Evolutionary conservation across 2,329 filamentous ascomycete genomes (phyloP), one percentile per base, ranked within the genome.

Genomic region (Diatrype stigma): DNA sequence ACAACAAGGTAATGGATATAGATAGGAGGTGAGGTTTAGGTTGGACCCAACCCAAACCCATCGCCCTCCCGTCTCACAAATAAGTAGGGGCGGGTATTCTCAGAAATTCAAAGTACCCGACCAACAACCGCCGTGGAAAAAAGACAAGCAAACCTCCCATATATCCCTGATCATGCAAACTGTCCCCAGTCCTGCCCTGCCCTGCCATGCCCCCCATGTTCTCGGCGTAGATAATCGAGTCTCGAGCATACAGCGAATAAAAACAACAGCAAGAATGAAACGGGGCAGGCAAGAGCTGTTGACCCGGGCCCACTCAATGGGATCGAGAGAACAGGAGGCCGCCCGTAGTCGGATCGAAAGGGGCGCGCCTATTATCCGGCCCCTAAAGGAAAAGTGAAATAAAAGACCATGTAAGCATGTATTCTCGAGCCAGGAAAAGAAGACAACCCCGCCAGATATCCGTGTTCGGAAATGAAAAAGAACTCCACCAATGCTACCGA

Each of bases 401-500:
- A 40, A 40, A 37, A 40, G 37, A 22, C 37, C 12, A 19, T 40
- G 37, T 22, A 40, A 40, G 37, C 37, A 22, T 22, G 37, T 40
- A 40, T 40, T 40, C 37, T 22, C 37, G 17, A 40, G 17, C 37
- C 17, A 10, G 17, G 19, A 19, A 17, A 21, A 40, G 17, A 21
- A 37, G 37, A 22, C 16, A 17, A 10, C 10, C 37, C 37, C 8
- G 37, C n/a, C 19, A 10, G 37, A 12, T 21, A 40, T 14, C 37
- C 7, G 37, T 40, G 19, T 21, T 40, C 37, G 37, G 19, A 40
- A 21, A 53, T 49, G 26, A 30, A 48, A 48, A 51, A 48, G 30
- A 61, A 63, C 61, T 63, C 61, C 61, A 54, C 56, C 59, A 55
- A 63, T 63, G 61, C 61, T 61, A 51, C 55, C 50, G 50, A 53